Evolutionary conservation across 176 grass and related monocot genomes (phyloP), one percentile per base, ranked within the genome.

Genomic region (Cymbopogon citratus): DNA sequence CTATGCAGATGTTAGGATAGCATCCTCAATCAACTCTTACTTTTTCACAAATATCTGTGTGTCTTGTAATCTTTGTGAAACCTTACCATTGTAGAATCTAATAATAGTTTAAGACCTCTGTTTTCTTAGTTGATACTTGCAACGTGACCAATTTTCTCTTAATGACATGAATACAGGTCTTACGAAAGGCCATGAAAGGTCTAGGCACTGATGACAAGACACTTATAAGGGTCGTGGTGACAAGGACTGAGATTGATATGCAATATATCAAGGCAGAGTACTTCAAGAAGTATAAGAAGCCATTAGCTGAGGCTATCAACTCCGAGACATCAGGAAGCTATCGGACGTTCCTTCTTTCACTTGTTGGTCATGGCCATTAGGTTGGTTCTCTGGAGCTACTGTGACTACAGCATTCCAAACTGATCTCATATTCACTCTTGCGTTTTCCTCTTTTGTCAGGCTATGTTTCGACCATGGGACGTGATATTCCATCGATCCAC

Each of bases 171-270:
- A 81, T 90, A 73, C 83, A 99, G 97, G 87, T 87, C 24, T 81
- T 99, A 74, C 75, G 84, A n/a, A 99, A 96, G 76, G 63, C 97
- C 81, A 99, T 96, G 97, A 96, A 88, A 88, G 93, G 97, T 44
- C 59, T 99, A 41, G 93, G 97, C 28, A 99, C 93, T 14, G 85
- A 96, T 85, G 93, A 99, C 81, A 84, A 72, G 10, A 89, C 93
- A 74, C 89, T 99, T 71, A 79, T 90, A 77, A 88, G 97, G 89
- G 65, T 96, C 16, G 85, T 96, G 29, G 91, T 93, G 33, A 96
- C 97, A 9, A 85, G 97, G 85, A 80, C 91, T 64, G 97, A 99
- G 85, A 96, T 99, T 67, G 97, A 99, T 49, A 99, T 99, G 97
- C 97, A 94, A 41, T 99, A 99, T 74, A 92, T 99, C 68, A 99